Conservation (phyloP, 345 rosid genomes). For the Syzygium jambos region DNA sequence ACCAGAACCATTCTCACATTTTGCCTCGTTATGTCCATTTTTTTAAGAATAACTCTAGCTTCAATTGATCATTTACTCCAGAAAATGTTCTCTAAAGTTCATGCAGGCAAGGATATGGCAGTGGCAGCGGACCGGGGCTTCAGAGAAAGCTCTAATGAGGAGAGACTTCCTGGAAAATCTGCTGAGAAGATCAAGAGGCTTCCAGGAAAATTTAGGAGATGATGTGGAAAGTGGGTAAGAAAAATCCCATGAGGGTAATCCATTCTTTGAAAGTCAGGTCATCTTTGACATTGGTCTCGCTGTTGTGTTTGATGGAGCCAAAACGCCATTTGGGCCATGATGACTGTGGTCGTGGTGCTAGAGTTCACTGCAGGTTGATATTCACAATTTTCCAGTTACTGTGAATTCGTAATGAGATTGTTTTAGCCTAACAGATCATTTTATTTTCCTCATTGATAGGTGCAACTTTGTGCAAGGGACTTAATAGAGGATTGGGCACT, state of each 20-base stretch:
- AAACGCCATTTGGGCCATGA: slow-evolving; percentile 66
- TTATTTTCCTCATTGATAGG: slow-evolving; percentile 16
- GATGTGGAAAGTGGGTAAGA: slow-evolving; percentile 40
- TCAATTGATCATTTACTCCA: not conserved
- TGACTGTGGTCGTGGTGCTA: slow-evolving; percentile 74
- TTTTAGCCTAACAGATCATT: not conserved
- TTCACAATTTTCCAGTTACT: not conserved
- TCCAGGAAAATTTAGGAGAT: slow-evolving; percentile 8
- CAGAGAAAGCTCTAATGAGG: not conserved
- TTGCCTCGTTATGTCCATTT: not conserved
- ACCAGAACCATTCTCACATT: not conserved
- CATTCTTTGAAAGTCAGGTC: slow-evolving; percentile 81
- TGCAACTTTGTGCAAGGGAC: slow-evolving; percentile 71
- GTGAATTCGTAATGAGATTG: not conserved
- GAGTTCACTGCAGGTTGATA: slow-evolving; percentile 61
- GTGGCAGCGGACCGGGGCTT: not conserved
- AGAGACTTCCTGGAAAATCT: too few relatives aligned
- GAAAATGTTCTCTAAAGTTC: slow-evolving; percentile 26
- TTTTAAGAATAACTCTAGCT: not conserved
- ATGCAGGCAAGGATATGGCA: slow-evolving; percentile 15
- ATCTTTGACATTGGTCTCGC: slow-evolving; percentile 55
- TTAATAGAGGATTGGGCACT: slow-evolving; percentile 72
- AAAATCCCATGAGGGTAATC: slow-evolving; percentile 57
- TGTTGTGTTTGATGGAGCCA: slow-evolving; percentile 35
- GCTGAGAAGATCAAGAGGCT: slow-evolving; percentile 20